These are phyloP conservation scores for Diaporthe aspalathi DNA, from an alignment of 2,329 filamentous ascomycete genomes.

Conservation along the genomic window DNA sequence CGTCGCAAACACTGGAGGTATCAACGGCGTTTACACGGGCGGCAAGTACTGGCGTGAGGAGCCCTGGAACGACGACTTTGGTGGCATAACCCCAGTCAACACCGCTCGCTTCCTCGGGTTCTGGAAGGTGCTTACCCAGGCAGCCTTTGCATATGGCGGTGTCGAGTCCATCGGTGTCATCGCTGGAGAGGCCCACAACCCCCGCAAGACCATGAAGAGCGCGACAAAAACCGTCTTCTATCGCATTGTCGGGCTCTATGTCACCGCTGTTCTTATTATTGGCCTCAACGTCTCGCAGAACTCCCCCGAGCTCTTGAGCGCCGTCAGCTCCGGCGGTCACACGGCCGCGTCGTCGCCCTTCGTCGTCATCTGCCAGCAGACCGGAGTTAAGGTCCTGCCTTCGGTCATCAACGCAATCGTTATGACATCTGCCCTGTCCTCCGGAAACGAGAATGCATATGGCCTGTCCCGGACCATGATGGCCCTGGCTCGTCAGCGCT, in stretches of 20 bases:
- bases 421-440: constrained; percentile 65
- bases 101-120: constrained; percentile 37
- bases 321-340: constrained; percentile 62
- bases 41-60: constrained; percentile 39
- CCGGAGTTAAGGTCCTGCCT: constrained; percentile 60
- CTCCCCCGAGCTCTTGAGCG: constrained; percentile 49
- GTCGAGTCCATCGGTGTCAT: constrained; percentile 43
- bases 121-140: constrained; percentile 39
- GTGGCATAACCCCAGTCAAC: constrained; percentile 25
- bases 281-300: constrained; percentile 69
- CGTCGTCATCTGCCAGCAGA: constrained; percentile 60
- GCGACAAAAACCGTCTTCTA: constrained; percentile 71
- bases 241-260: constrained; percentile 72
- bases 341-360: constrained; percentile 65
- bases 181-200: constrained; percentile 63
- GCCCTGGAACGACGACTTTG: constrained; percentile 34
- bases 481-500: constrained; percentile 62
- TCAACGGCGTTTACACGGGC: constrained; percentile 36
- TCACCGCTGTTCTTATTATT: constrained; percentile 68
- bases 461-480: constrained; percentile 64
- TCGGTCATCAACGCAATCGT: constrained; percentile 66
- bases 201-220: constrained; percentile 56
- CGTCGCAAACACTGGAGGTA: constrained; percentile 66
- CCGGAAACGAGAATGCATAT: constrained; percentile 63
- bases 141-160: constrained; percentile 38